phyloP scores from a whole-genome alignment of 2,329 filamentous ascomycete genomes.

The Emmonsiellopsis sp. region DNA sequence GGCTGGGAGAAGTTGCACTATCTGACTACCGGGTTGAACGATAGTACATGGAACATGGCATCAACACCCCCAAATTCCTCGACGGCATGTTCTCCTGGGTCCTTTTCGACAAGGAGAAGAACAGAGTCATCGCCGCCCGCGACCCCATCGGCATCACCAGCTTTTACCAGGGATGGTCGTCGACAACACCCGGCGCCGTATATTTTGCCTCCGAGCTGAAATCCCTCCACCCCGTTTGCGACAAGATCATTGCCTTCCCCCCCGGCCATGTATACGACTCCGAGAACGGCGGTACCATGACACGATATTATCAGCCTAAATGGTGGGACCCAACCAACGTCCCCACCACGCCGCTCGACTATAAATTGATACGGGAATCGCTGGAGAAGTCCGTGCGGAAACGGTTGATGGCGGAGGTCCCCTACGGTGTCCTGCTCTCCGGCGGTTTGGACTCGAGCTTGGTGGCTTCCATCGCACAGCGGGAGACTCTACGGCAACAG shows the following conservation, averaged over 20 bases:
- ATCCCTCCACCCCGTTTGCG: conserved; percentile 84
- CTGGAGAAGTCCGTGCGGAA: conserved; percentile 91
- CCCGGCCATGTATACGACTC: conserved; percentile 96
- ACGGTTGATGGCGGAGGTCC: conserved; percentile 96
- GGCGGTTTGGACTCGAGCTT: conserved; percentile 93
- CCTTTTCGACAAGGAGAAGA: conserved; percentile 87
- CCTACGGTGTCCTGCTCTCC: conserved; percentile 90
- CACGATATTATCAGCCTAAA: conserved; percentile 79
- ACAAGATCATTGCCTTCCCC: conserved; percentile 89
- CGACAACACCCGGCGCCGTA: conserved; percentile 68
- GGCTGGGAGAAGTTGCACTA: too few species aligned
- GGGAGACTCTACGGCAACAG: conserved; percentile 75
- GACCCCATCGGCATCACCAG: conserved; percentile 97
- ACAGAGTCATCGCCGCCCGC: conserved; percentile 85
- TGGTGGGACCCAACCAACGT: conserved; percentile 83
- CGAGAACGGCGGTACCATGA: conserved; percentile 71
- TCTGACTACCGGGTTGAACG: not conserved
- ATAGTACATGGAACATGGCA: conserved; percentile 83
- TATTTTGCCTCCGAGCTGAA: conserved; percentile 98
- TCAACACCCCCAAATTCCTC: conserved; percentile 85
- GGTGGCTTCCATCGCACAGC: conserved; percentile 89
- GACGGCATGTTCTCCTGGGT: conserved; percentile 99
- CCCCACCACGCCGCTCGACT: conserved; percentile 71
- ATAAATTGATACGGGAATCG: conserved; percentile 69
- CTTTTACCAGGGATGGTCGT: conserved; percentile 91